These are phyloP conservation scores for Arachnomyces sp. DNA, from an alignment of 2,329 filamentous ascomycete species.

Conservation along the genomic window DNA sequence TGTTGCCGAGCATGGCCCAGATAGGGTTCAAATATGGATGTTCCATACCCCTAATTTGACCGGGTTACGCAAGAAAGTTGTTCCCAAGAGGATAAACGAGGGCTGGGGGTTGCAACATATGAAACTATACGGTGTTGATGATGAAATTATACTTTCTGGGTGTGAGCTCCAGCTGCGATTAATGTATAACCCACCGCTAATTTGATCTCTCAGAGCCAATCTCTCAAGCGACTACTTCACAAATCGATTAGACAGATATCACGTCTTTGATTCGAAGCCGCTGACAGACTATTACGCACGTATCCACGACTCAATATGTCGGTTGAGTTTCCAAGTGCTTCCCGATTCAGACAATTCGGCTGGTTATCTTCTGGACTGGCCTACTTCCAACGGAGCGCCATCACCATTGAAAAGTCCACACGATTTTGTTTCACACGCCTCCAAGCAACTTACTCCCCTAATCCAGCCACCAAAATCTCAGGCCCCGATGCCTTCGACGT, in stretches of 20 bases:
- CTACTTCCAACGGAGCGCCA: constrained; percentile 61
- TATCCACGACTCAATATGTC: constrained; percentile 68
- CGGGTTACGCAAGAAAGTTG: constrained; percentile 69
- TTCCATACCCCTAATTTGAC: constrained; percentile 96
- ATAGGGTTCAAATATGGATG: constrained; percentile 88
- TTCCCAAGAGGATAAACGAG: constrained; percentile 89
- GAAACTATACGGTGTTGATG: constrained; percentile 94
- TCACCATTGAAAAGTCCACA: constrained; percentile 63
- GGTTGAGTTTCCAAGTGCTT: constrained; percentile 70
- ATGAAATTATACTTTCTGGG: constrained; percentile 91
- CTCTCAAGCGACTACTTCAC: constrained; percentile 92
- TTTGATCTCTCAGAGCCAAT: constrained; percentile 55
- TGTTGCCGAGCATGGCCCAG: constrained; percentile 71
- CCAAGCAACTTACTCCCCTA: constrained; percentile 56
- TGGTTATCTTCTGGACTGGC: constrained; percentile 61
- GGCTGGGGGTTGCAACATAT: constrained; percentile 98
- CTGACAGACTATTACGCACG: constrained; percentile 74
- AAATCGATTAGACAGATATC: constrained; percentile 89
- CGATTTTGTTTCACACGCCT: constrained; percentile 62
- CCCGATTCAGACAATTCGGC: constrained; percentile 41
- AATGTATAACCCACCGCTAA: neutral
- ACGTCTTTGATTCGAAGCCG: constrained; percentile 71
- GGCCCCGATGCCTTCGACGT: constrained; percentile 19
- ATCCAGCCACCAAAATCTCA: constrained; percentile 45
- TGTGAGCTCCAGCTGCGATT: constrained; percentile 31